Evolutionary conservation across 148 eudicot species (phyloP).

Genomic region (Gaultheria prostrata): DNA sequence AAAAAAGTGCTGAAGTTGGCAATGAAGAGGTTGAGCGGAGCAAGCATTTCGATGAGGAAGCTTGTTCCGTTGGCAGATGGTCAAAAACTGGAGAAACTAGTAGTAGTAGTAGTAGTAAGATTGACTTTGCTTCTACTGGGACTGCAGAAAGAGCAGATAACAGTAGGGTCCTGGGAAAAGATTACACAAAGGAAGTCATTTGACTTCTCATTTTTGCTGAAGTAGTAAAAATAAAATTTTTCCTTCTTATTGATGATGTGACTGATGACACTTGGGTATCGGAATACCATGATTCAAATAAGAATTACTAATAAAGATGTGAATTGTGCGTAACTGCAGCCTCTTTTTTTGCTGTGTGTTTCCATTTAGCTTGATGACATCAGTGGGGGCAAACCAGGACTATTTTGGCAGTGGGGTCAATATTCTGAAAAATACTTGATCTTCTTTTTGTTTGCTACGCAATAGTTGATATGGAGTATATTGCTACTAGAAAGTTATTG

Average conservation of each 20-base stretch:
- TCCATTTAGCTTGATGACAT: background rate
- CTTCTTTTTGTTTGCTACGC: too few relatives aligned
- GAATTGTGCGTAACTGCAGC: background rate
- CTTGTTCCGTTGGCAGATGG: slow-evolving; percentile 15
- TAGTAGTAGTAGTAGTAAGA: background rate
- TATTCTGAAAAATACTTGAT: background rate
- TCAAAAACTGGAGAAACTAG: slow-evolving; percentile 22
- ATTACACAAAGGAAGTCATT: background rate
- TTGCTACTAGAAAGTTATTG: too few relatives aligned
- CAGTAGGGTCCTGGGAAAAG: background rate
- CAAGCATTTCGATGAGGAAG: slow-evolving; percentile 46
- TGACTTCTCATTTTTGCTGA: background rate
- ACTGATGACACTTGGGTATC: background rate
- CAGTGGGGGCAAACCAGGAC: background rate
- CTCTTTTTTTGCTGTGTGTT: background rate
- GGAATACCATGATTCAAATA: background rate
- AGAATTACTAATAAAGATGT: background rate
- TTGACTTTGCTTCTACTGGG: slow-evolving; percentile 5
- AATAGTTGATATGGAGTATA: too few relatives aligned
- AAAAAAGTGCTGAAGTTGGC: slow-evolving; percentile 32
- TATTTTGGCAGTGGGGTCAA: background rate
- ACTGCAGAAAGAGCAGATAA: background rate
- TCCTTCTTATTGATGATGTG: background rate
- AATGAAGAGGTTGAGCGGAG: slow-evolving; percentile 34
- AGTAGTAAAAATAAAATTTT: background rate